A percentile compares a stretch with the other conserved stretches of the same genome.
Evolutionary conservation across 441 rosid species (phyloP).

Genomic region (Theobroma grandiflorum): DNA sequence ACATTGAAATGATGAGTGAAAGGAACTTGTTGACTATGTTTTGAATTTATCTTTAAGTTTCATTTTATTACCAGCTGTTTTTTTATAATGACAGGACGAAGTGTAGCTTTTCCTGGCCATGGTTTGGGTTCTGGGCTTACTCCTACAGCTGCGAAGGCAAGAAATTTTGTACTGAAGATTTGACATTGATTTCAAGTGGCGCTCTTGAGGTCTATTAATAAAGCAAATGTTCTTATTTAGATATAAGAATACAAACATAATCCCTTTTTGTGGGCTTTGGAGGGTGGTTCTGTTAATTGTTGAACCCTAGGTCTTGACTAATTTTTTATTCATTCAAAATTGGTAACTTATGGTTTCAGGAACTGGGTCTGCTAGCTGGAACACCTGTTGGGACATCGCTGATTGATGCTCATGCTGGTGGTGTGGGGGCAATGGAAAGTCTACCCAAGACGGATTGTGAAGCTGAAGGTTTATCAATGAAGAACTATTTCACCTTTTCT

Average conservation of each 20-base stretch:
- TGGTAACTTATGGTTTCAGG: slow-evolving; percentile 53
- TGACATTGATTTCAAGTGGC: slow-evolving; percentile 48
- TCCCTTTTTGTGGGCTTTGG: slow-evolving; percentile 32
- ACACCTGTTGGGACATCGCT: slow-evolving; percentile 89
- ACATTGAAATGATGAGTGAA: slow-evolving; percentile 20
- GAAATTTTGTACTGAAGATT: slow-evolving; percentile 54
- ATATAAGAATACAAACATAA: slow-evolving; percentile 31
- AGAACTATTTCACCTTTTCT: slow-evolving; percentile 9
- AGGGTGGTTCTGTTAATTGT: slow-evolving; percentile 29
- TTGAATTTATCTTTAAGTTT: slow-evolving; percentile 15
- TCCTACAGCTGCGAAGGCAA: slow-evolving; percentile 90
- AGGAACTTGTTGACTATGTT: not conserved
- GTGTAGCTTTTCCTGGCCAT: slow-evolving; percentile 99
- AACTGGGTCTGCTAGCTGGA: slow-evolving; percentile 78
- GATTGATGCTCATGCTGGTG: slow-evolving; percentile 99
- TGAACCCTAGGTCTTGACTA: slow-evolving; percentile 1
- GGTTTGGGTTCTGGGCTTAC: slow-evolving; percentile 91
- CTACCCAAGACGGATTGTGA: slow-evolving; percentile 50
- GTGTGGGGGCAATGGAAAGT: slow-evolving; percentile 96
- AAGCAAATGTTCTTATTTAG: slow-evolving; percentile 39
- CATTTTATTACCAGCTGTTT: slow-evolving; percentile 26
- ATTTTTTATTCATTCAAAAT: slow-evolving; percentile 26
- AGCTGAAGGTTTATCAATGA: slow-evolving; percentile 58
- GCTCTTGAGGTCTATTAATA: slow-evolving; percentile 45
- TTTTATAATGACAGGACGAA: slow-evolving; percentile 66